Percentiles rank a stretch among this genome's conserved stretches.
Evolutionary conservation across 768 basidiomycete genomes (phyloP).

Genomic region (Kwoniella europaea): DNA sequence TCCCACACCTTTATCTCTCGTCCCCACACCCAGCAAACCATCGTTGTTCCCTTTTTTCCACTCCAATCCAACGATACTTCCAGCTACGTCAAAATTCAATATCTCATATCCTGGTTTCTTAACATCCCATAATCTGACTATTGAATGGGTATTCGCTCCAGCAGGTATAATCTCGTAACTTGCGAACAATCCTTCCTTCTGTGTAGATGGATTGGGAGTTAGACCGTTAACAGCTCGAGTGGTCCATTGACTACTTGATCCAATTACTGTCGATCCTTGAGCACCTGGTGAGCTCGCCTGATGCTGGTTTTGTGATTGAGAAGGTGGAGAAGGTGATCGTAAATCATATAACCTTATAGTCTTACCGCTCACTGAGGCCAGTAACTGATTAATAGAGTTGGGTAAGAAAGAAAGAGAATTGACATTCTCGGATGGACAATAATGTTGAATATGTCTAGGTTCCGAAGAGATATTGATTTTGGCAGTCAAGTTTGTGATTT

Average conservation of each 20-base stretch:
- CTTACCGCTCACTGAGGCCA: constrained; percentile 42
- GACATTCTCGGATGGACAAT: constrained; percentile 49
- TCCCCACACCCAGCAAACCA: constrained; percentile 46
- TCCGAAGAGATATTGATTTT: constrained; percentile 25
- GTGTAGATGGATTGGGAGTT: constrained; percentile 33
- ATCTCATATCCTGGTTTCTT: constrained; percentile 38
- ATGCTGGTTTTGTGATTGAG: constrained; percentile 14
- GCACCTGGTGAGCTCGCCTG: constrained; percentile 14
- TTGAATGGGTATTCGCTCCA: constrained; percentile 17
- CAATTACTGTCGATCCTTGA: constrained; percentile 13
- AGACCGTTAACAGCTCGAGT: constrained; percentile 50
- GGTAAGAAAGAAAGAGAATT: constrained; percentile 44
- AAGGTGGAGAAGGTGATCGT: constrained; percentile 26
- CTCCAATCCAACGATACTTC: constrained; percentile 34
- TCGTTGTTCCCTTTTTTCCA: constrained; percentile 34
- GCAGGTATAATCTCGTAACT: constrained; percentile 42
- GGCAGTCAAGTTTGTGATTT: constrained; percentile 34
- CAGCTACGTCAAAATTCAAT: constrained; percentile 44
- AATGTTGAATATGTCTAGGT: constrained; percentile 46
- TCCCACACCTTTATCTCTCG: constrained; percentile 50
- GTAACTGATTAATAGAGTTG: constrained; percentile 24
- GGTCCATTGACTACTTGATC: constrained; percentile 28
- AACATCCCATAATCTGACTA: constrained; percentile 54
- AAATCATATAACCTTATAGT: constrained; percentile 48
- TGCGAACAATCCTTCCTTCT: constrained; percentile 41